Conservation (phyloP, 2,329 filamentous ascomycete species). For the Fusarium agapanthi region DNA sequence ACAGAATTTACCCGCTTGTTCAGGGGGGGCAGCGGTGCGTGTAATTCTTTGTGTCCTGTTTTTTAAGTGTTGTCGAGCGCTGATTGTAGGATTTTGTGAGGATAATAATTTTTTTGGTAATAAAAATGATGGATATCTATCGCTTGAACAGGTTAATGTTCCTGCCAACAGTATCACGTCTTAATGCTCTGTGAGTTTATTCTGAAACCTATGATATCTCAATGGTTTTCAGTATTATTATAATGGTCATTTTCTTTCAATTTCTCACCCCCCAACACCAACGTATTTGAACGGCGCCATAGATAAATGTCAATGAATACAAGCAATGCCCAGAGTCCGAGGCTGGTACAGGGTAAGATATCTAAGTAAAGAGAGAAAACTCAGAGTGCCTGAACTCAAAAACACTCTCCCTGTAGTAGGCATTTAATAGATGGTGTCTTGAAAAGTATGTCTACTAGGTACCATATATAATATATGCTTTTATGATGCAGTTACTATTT, state of each 20-base stretch:
- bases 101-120: conserved; percentile 7
- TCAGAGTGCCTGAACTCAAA: background rate
- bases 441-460: background rate
- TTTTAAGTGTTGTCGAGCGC: background rate
- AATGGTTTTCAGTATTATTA: background rate
- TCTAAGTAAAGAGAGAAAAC: no score
- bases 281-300: background rate
- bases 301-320: background rate
- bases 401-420: background rate
- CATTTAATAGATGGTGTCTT: background rate
- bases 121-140: background rate
- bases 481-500: background rate
- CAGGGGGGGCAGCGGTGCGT: background rate
- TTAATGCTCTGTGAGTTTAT: background rate
- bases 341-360: background rate
- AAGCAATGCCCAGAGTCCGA: background rate
- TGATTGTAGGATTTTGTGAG: conserved; percentile 1
- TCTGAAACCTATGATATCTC: background rate
- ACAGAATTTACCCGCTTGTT: background rate
- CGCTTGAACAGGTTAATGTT: background rate
- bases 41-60: background rate
- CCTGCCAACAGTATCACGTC: background rate
- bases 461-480: background rate
- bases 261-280: background rate
- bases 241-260: no score